phyloP scores from a whole-genome alignment of 2,329 filamentous ascomycete species.

The Epichloe baconii region DNA sequence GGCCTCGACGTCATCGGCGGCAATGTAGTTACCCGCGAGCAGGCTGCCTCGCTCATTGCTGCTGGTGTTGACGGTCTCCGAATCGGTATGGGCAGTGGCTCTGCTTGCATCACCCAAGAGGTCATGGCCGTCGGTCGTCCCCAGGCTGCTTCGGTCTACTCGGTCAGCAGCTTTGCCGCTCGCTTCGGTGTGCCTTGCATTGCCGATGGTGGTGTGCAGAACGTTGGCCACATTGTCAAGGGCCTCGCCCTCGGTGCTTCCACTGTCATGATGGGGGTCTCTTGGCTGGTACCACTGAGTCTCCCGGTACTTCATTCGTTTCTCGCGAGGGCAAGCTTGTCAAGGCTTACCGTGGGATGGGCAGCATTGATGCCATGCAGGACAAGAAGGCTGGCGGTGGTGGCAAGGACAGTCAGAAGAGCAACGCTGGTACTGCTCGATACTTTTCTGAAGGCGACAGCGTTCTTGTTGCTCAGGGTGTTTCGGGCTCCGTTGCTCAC shows the following conservation, averaged over 20 bases:
- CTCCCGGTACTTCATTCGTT: conserved; percentile 91
- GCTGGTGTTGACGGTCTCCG: conserved; percentile 92
- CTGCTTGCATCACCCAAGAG: conserved; percentile 97
- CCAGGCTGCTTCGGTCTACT: conserved; percentile 86
- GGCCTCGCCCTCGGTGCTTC: conserved; percentile 87
- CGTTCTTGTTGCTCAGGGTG: conserved; percentile 90
- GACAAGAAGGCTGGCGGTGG: conserved; percentile 86
- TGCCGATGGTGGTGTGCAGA: conserved; percentile 94
- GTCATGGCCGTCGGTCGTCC: conserved; percentile 98
- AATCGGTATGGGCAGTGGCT: conserved; percentile 97
- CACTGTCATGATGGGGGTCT: conserved; percentile 99
- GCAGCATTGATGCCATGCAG: conserved; percentile 97
- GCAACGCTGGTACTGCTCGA: conserved; percentile 89
- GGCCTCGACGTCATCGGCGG: conserved; percentile 88
- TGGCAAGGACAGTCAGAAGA: conserved; percentile 58
- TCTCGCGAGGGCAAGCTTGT: conserved; percentile 94
- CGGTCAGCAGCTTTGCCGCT: conserved; percentile 77
- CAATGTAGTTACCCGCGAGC: conserved; percentile 95
- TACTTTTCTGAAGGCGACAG: conserved; percentile 98
- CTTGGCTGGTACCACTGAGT: conserved; percentile 92
- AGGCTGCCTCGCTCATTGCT: conserved; percentile 82
- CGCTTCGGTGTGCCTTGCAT: conserved; percentile 96
- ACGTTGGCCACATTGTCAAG: conserved; percentile 98
- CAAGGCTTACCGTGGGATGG: conserved; percentile 99
- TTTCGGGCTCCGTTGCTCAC: conserved; percentile 74